Evolutionary conservation across 306 rosid species (phyloP), one percentile per base, ranked within the genome.

Genomic region (Begonia peltatifolia): DNA sequence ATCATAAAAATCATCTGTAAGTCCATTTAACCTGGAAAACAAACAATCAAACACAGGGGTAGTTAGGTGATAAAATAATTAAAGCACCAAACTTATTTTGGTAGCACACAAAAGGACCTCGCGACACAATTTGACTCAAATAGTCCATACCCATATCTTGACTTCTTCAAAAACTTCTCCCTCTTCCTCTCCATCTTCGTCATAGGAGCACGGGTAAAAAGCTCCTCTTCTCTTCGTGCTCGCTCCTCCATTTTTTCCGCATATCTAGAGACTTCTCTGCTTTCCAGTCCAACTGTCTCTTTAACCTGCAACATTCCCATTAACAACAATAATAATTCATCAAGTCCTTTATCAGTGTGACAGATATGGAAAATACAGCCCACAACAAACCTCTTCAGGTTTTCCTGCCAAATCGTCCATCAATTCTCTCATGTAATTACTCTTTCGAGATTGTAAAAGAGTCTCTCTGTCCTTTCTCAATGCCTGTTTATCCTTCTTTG

Each of bases 331-430:
- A 30, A 46, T 36, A 47, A 17, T 60, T 53, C 50, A 42, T 35
- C 23, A 46, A 38, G 65, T 42, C 35, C 38, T 17, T 63, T 57
- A 64, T 55, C 1, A 47, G 64, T 13, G 13, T 22, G 42, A 72
- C 10, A 57, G 41, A 58, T 59, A 61, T 9, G 12, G 14, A 52
- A 53, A 42, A 20, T 20, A 12, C 38, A 12, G 68, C 16, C 43
- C 12, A 42, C 20, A 56, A 35, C 56, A 71, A 58, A 82, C 97
- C 95, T 89, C 95, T 73, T 84, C 94, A 58, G 95, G 97, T 65
- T 67, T 85, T 49, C 81, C 90, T 58, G 81, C 84, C 75, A 80
- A 61, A 52, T 77, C 87, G 63, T 82, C 63, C 76, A 89, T 57
- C 66, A 84, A 44, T 38, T 78, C 73, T 65, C 76, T 69, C 43